Evolutionary conservation across 768 basidiomycete species (phyloP).

Genomic region (Hygrophoropsis aurantiaca): DNA sequence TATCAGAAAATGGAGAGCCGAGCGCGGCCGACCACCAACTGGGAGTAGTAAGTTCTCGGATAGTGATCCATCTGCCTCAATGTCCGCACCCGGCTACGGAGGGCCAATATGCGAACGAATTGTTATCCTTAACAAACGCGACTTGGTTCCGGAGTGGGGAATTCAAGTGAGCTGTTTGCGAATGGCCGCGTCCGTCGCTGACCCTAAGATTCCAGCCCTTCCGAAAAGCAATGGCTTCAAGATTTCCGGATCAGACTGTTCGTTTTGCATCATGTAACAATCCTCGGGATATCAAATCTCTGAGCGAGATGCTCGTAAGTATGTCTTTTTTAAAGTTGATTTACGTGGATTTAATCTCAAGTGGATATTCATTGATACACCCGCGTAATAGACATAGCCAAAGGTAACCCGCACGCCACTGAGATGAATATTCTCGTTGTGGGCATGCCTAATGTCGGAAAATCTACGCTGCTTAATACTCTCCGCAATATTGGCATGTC

Average conservation of each 20-base stretch:
- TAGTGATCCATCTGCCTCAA: background rate
- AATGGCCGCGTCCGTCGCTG: conserved; percentile 7
- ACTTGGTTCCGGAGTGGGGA: conserved; percentile 87
- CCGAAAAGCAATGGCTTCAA: conserved; percentile 64
- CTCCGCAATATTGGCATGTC: conserved; percentile 83
- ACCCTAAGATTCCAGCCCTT: conserved; percentile 56
- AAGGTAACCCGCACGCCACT: conserved; percentile 63
- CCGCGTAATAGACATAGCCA: conserved; percentile 59
- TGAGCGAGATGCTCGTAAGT: conserved; percentile 74
- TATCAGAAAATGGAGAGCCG: conserved; percentile 65
- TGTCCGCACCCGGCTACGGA: conserved; percentile 20
- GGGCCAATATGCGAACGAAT: conserved; percentile 70
- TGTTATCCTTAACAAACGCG: conserved; percentile 90
- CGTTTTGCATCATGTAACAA: conserved; percentile 75
- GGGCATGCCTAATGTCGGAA: conserved; percentile 99
- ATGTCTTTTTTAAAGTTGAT: conserved; percentile 35
- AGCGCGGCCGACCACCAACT: conserved; percentile 58
- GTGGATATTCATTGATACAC: conserved; percentile 1
- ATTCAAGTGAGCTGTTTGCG: conserved; percentile 60
- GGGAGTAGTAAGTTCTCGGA: conserved; percentile 13
- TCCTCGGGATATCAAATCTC: conserved; percentile 58
- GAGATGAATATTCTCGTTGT: conserved; percentile 90
- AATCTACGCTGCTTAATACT: conserved; percentile 91
- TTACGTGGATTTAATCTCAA: too few species aligned
- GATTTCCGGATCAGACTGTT: conserved; percentile 67